phyloP scores from a whole-genome alignment of 2,329 filamentous ascomycete genomes.

The Xylaria sp. region DNA sequence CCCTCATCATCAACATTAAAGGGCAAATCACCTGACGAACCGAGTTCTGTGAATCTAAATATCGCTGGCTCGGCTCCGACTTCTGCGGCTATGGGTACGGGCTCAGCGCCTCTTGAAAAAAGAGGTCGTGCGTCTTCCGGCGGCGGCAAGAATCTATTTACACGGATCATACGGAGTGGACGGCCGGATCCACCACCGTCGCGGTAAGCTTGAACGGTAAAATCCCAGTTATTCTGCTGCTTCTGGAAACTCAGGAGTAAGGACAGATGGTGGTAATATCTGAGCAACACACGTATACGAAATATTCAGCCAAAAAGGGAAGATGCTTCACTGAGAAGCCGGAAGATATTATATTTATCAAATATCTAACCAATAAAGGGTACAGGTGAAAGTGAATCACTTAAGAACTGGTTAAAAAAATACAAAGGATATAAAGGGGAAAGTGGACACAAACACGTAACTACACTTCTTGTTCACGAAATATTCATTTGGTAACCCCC shows the following conservation, averaged over 20 bases:
- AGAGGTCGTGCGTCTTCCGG: conserved; percentile 34
- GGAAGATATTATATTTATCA: too few relatives aligned
- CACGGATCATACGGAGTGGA: conserved; percentile 43
- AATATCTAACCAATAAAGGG: too few relatives aligned
- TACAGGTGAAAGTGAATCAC: too few relatives aligned
- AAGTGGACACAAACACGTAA: too few relatives aligned
- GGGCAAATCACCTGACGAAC: conserved; percentile 25
- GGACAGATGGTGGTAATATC: not conserved
- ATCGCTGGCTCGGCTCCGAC: conserved; percentile 25
- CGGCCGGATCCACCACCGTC: conserved; percentile 37
- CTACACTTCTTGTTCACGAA: too few relatives aligned
- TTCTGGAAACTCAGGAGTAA: not conserved
- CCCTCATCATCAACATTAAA: conserved; percentile 26
- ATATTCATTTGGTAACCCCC: too few relatives aligned
- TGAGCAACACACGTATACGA: not conserved
- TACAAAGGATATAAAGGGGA: too few relatives aligned
- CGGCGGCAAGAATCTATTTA: conserved; percentile 39
- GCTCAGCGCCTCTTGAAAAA: conserved; percentile 31
- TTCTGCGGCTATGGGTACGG: conserved; percentile 1
- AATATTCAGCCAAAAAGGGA: not conserved
- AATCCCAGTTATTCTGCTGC: not conserved
- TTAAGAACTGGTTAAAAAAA: too few relatives aligned
- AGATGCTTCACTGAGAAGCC: not conserved
- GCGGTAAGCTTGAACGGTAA: not conserved
- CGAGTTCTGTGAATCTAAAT: conserved; percentile 20